Conservation (phyloP, 78 protist genomes). For the Dictyostelium purpureum region DNA sequence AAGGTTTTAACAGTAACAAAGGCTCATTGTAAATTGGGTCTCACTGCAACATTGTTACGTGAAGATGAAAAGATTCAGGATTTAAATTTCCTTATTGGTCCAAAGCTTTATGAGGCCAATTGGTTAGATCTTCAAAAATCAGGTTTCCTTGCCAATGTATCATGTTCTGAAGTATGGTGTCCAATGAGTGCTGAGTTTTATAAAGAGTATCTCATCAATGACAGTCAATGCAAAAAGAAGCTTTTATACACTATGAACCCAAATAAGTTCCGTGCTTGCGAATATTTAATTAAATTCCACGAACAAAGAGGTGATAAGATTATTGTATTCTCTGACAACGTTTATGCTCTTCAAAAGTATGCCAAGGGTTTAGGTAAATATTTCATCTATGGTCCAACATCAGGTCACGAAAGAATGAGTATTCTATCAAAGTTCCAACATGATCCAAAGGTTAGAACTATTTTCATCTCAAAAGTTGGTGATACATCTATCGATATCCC, state of each 20-base stretch:
- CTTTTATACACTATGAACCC: slow-evolving; percentile 96
- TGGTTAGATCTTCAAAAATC: slow-evolving; percentile 97
- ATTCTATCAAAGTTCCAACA: slow-evolving; percentile 79
- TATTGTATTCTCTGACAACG: slow-evolving; percentile 95
- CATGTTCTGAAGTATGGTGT: slow-evolving; percentile 95
- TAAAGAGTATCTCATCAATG: slow-evolving; percentile 82
- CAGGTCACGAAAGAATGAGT: slow-evolving; percentile 80
- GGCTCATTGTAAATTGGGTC: slow-evolving; percentile 98
- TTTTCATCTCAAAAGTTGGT: slow-evolving; percentile 97
- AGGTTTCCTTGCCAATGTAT: slow-evolving; percentile 89
- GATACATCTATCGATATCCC: slow-evolving; percentile 99
- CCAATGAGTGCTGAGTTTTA: slow-evolving; percentile 95
- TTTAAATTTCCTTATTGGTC: slow-evolving; percentile 97
- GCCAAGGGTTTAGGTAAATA: slow-evolving; percentile 82
- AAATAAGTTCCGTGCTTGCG: slow-evolving; percentile 91
- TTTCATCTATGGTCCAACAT: slow-evolving; percentile 89
- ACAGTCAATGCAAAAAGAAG: slow-evolving; percentile 35
- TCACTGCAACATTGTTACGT: slow-evolving; percentile 97
- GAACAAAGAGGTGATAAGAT: slow-evolving; percentile 95
- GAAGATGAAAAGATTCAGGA: slow-evolving; percentile 98
- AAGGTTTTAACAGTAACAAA: slow-evolving; percentile 79
- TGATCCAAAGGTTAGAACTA: slow-evolving; percentile 26
- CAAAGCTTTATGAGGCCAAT: slow-evolving; percentile 99
- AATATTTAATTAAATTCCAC: slow-evolving; percentile 92
- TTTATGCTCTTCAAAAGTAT: slow-evolving; percentile 88